phyloP scores from a whole-genome alignment of 257 asterid species.

The Solanum chiquidenum region DNA sequence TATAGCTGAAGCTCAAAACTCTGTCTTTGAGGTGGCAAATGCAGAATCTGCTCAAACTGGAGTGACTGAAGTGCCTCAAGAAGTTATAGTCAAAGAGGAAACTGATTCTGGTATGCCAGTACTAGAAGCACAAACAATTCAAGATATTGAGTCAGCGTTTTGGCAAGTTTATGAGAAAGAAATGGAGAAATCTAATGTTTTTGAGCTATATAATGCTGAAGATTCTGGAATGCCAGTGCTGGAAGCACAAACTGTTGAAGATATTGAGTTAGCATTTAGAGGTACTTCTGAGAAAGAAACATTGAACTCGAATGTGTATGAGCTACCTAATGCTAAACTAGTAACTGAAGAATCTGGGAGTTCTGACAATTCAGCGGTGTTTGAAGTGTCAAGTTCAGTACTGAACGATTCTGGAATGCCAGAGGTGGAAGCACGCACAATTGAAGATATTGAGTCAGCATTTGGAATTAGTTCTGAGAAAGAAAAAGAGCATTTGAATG shows the following conservation, averaged over 20 bases:
- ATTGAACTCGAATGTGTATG: not conserved
- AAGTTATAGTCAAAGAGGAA: not conserved
- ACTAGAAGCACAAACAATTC: conserved; percentile 6
- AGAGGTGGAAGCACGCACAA: conserved; percentile 11
- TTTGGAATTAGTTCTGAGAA: not conserved
- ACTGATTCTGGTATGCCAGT: conserved; percentile 4
- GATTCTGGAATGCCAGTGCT: conserved; percentile 12
- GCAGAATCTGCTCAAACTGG: conserved; percentile 3
- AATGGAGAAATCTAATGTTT: not conserved
- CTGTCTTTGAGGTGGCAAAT: conserved; percentile 15
- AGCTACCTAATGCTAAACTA: not conserved
- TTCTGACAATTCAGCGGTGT: not conserved
- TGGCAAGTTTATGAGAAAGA: not conserved
- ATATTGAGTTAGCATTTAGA: conserved; percentile 16
- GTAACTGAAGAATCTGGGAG: not conserved
- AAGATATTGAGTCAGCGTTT: not conserved
- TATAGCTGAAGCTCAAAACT: conserved; percentile 19
- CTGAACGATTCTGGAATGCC: not conserved
- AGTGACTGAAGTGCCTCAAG: conserved; percentile 1
- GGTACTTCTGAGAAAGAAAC: not conserved
- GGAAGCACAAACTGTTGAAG: conserved; percentile 24
- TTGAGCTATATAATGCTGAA: not conserved
- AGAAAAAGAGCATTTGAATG: conserved; percentile 8
- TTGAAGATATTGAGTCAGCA: conserved; percentile 1
- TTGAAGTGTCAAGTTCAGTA: not conserved